These are phyloP conservation scores for Ascoidea asiatica DNA, from an alignment of 805 yeast species.

Conservation along the genomic window DNA sequence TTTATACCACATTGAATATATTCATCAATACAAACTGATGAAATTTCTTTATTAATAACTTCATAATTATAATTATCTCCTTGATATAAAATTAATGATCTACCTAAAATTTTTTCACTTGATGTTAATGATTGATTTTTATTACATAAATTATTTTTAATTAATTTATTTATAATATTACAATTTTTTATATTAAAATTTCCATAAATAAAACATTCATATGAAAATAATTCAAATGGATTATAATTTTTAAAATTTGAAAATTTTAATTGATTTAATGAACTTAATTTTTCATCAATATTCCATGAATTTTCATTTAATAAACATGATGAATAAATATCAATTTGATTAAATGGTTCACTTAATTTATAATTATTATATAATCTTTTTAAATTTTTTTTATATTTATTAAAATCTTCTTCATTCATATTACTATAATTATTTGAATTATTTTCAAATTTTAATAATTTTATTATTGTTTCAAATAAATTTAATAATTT, in stretches of 20 bases:
- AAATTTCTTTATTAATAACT: constrained; percentile 19
- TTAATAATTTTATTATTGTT: constrained; percentile 34
- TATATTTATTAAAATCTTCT: constrained; percentile 22
- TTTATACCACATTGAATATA: constrained; percentile 50
- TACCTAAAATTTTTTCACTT: background rate
- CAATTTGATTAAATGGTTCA: constrained; percentile 70
- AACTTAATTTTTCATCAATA: constrained; percentile 43
- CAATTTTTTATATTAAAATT: constrained; percentile 31
- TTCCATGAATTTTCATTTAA: constrained; percentile 65
- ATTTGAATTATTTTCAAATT: constrained; percentile 29
- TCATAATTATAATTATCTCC: background rate
- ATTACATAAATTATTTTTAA: background rate
- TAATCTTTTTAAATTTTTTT: constrained; percentile 50
- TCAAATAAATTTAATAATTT: constrained; percentile 53
- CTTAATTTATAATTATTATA: constrained; percentile 57
- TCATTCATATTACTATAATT: constrained; percentile 23
- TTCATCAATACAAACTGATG: constrained; percentile 67
- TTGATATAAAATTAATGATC: background rate
- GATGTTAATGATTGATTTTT: constrained; percentile 1
- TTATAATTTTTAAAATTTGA: constrained; percentile 27
- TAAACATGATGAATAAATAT: constrained; percentile 46
- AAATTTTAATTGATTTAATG: constrained; percentile 36
- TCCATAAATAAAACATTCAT: constrained; percentile 71
- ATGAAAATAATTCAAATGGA: constrained; percentile 35
- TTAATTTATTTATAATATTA: background rate